These are phyloP conservation scores for Uromyces viciae-fabae DNA, from an alignment of 1,284 basidiomycete species.

Conservation along the genomic window DNA sequence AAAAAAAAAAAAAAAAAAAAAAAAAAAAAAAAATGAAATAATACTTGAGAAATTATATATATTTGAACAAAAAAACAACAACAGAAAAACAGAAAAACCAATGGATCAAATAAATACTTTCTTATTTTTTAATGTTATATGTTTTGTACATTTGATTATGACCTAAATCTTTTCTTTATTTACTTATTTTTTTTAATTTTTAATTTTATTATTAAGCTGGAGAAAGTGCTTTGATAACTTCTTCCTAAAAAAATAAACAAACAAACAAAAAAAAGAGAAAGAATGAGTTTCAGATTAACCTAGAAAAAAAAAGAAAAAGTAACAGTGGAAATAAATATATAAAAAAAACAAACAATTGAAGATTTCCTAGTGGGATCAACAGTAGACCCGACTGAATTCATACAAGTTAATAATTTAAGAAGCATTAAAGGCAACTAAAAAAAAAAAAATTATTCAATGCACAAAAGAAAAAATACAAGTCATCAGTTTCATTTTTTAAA, in stretches of 20 bases:
- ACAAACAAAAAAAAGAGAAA: not conserved
- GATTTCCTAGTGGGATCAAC: conserved; percentile 11
- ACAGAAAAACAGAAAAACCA: conserved; percentile 18
- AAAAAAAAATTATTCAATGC: not conserved
- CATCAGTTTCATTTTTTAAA: not conserved
- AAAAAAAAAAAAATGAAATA: not conserved
- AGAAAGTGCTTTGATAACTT: conserved; percentile 20
- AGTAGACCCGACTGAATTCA: conserved; percentile 19
- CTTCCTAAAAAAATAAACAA: not conserved
- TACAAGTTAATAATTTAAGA: conserved; percentile 11
- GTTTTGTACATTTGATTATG: conserved; percentile 64
- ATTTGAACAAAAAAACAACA: not conserved
- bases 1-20: not conserved
- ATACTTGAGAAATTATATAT: no score
- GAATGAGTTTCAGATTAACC: not conserved
- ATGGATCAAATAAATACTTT: conserved; percentile 62
- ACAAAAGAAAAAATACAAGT: not conserved
- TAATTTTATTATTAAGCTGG: conserved; percentile 61
- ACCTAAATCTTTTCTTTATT: conserved; percentile 75
- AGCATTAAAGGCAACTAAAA: conserved; percentile 14
- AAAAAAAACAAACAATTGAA: conserved; percentile 15
- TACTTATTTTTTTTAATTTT: conserved; percentile 61
- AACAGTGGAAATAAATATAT: not conserved
- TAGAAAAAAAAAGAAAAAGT: not conserved
- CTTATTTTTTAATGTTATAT: conserved; percentile 76